phyloP scores from a whole-genome alignment of 768 basidiomycete genomes.

The Phylloporus sp. region DNA sequence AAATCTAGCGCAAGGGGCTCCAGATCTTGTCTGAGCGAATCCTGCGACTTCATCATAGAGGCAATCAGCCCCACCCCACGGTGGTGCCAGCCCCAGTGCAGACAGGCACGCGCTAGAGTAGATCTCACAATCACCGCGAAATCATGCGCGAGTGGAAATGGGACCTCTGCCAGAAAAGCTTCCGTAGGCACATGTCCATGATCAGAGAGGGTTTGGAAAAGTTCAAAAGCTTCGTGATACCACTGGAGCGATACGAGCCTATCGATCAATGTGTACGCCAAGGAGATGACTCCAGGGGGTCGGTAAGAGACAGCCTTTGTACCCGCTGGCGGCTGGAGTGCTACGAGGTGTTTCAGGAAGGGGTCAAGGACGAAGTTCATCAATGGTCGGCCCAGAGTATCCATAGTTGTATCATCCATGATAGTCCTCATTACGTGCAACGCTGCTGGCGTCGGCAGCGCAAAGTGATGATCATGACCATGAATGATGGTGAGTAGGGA shows the following conservation, averaged over 20 bases:
- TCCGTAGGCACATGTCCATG: conserved; percentile 43
- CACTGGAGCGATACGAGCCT: conserved; percentile 37
- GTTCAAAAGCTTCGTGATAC: conserved; percentile 36
- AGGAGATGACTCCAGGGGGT: conserved; percentile 37
- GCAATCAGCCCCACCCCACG: conserved; percentile 41
- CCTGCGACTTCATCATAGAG: conserved; percentile 23
- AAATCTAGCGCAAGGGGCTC: conserved; percentile 40
- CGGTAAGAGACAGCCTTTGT: conserved; percentile 32
- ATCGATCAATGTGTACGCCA: conserved; percentile 42
- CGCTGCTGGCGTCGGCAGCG: conserved; percentile 11
- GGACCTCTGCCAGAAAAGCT: conserved; percentile 39
- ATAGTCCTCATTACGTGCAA: conserved; percentile 22
- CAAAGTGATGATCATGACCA: conserved; percentile 10
- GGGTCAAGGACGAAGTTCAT: conserved; percentile 29
- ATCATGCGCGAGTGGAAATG: conserved; percentile 31
- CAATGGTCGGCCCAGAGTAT: conserved; percentile 18
- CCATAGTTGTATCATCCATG: conserved; percentile 12
- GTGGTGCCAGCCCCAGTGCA: conserved; percentile 52
- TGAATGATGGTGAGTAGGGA: conserved; percentile 19
- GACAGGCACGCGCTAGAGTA: conserved; percentile 47
- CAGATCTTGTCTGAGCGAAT: conserved; percentile 21
- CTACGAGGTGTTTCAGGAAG: conserved; percentile 28
- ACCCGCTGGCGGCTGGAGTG: conserved; percentile 25
- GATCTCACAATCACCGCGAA: conserved; percentile 47
- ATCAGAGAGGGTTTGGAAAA: conserved; percentile 50